Conservation (phyloP, 257 asterid genomes). For the Plantago major region DNA sequence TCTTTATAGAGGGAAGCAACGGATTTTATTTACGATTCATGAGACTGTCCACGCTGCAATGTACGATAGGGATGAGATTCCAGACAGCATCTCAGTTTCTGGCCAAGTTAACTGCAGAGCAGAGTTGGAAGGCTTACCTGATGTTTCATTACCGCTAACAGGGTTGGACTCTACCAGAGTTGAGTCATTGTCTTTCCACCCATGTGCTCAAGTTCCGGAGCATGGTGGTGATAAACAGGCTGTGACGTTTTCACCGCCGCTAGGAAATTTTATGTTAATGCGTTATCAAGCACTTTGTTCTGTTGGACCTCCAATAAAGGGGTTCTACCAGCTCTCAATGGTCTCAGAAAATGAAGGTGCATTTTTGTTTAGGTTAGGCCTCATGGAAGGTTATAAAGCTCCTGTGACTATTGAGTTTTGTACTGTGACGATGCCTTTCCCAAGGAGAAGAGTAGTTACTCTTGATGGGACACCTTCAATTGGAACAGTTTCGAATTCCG, state of each 20-base stretch:
- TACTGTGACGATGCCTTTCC: conserved; percentile 84
- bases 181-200: conserved; percentile 84
- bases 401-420: conserved; percentile 81
- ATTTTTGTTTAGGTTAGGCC: conserved; percentile 76
- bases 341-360: conserved; percentile 99
- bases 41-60: conserved; percentile 88
- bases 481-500: conserved; percentile 74
- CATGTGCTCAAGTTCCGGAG: conserved; percentile 98
- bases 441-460: conserved; percentile 76
- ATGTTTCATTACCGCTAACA: conserved; percentile 76
- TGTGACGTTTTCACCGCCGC: conserved; percentile 85
- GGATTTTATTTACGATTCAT: conserved; percentile 80
- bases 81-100: conserved; percentile 71
- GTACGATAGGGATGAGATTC: conserved; percentile 96
- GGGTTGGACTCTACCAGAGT: conserved; percentile 66
- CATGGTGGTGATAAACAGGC: conserved; percentile 88
- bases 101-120: conserved; percentile 98
- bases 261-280: conserved; percentile 73
- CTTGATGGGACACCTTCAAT: conserved; percentile 92
- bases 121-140: conserved; percentile 93
- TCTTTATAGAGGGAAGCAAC: conserved; percentile 85
- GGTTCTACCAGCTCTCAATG: conserved; percentile 98
- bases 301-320: conserved; percentile 84
- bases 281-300: conserved; percentile 77
- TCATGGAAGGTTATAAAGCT: conserved; percentile 85